These are phyloP conservation scores for Pugionium dolabratum DNA, from an alignment of 345 rosid species.

Conservation along the genomic window DNA sequence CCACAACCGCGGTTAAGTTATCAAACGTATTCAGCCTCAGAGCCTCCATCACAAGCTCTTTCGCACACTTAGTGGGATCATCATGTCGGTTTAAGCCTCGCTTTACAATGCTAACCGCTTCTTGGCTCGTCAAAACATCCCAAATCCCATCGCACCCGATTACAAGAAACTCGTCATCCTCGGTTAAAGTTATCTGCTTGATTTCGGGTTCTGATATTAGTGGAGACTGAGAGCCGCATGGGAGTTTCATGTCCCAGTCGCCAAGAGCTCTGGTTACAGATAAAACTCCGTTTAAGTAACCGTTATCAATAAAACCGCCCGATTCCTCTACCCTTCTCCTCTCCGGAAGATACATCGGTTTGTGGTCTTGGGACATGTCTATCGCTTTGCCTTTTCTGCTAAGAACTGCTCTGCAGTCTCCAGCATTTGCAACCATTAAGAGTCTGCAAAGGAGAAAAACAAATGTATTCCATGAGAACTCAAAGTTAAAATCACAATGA, in stretches of 20 bases:
- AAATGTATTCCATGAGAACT: neutral
- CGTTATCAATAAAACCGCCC: slow-evolving; percentile 43
- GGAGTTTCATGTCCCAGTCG: slow-evolving; percentile 83
- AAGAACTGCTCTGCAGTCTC: slow-evolving; percentile 45
- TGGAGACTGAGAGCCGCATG: slow-evolving; percentile 61
- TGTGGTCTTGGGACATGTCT: slow-evolving; percentile 66
- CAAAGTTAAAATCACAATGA: neutral
- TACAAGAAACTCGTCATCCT: slow-evolving; percentile 87
- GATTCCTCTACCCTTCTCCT: slow-evolving; percentile 63
- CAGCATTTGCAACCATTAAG: slow-evolving; percentile 50
- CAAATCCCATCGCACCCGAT: slow-evolving; percentile 92
- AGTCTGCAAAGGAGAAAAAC: slow-evolving; percentile 44
- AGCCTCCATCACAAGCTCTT: slow-evolving; percentile 83
- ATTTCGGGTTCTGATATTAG: slow-evolving; percentile 82
- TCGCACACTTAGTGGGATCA: slow-evolving; percentile 70
- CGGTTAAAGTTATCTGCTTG: slow-evolving; percentile 53
- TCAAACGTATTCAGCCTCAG: slow-evolving; percentile 57
- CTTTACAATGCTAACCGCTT: slow-evolving; percentile 66
- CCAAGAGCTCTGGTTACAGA: slow-evolving; percentile 85
- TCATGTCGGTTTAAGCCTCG: slow-evolving; percentile 62
- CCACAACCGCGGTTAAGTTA: slow-evolving; percentile 75
- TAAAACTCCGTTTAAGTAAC: slow-evolving; percentile 53
- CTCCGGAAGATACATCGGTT: slow-evolving; percentile 55
- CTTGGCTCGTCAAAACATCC: slow-evolving; percentile 92
- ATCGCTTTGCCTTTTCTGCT: slow-evolving; percentile 40